Conservation (phyloP, 345 rosid genomes). For the Brassica napus region Da-Ae NC_063450.1:50550001-50550500, state of each 20-base stretch:
- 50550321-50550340: constrained; percentile 47
- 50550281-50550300: constrained; percentile 56
- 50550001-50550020: constrained; percentile 72
- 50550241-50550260: constrained; percentile 32
- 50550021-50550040: constrained; percentile 59
- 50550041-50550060: constrained; percentile 70
- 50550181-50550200: constrained; percentile 62
- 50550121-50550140: constrained; percentile 76
- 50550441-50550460: not conserved
- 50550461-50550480: not conserved
- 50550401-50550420: not conserved
- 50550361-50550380: not conserved
- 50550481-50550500: not conserved
- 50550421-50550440: not conserved
- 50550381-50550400: not conserved
- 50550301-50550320: constrained; percentile 48
- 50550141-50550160: constrained; percentile 36
- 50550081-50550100: constrained; percentile 44
- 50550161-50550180: constrained; percentile 43
- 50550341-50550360: constrained; percentile 47
- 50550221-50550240: constrained; percentile 33
- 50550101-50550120: constrained; percentile 70
- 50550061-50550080: constrained; percentile 15
- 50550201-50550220: constrained; percentile 37
- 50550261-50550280: constrained; percentile 42